These are phyloP conservation scores for Naganishia friedmannii DNA, from an alignment of 768 basidiomycete genomes.

Conservation along the genomic window DNA sequence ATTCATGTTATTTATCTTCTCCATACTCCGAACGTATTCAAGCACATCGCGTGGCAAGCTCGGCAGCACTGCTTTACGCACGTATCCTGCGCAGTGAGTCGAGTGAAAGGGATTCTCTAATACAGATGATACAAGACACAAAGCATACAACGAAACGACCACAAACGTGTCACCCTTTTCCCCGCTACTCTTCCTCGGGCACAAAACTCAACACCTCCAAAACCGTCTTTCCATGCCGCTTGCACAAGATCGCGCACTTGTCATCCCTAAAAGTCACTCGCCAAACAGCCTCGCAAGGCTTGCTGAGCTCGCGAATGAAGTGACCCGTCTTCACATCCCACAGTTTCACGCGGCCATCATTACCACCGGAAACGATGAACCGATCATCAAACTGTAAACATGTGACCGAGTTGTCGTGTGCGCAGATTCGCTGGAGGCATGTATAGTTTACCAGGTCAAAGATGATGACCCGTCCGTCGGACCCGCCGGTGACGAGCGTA, in stretches of 20 bases:
- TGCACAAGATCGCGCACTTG: slow-evolving; percentile 75
- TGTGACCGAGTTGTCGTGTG: slow-evolving; percentile 83
- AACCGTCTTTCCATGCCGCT: slow-evolving; percentile 73
- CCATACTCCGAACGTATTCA: too few species aligned
- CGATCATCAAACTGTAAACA: slow-evolving; percentile 79
- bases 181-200: slow-evolving; percentile 38
- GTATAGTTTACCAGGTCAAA: slow-evolving; percentile 59
- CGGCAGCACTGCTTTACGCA: too few species aligned
- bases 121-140: too few species aligned
- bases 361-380: slow-evolving; percentile 72
- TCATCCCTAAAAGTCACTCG: slow-evolving; percentile 72
- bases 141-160: neutral
- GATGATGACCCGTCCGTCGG: slow-evolving; percentile 79
- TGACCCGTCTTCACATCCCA: slow-evolving; percentile 60
- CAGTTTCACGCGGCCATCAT: slow-evolving; percentile 69
- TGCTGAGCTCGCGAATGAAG: slow-evolving; percentile 72
- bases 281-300: slow-evolving; percentile 71
- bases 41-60: too few species aligned
- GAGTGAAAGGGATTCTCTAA: too few species aligned
- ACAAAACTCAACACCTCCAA: slow-evolving; percentile 73
- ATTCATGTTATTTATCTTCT: too few species aligned
- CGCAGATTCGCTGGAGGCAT: slow-evolving; percentile 63
- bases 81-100: too few species aligned
- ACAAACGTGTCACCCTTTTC: neutral
- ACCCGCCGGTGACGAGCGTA: slow-evolving; percentile 73